Evolutionary conservation across 2,329 filamentous ascomycete species (phyloP).

Genomic region (Coniella vitis): DNA sequence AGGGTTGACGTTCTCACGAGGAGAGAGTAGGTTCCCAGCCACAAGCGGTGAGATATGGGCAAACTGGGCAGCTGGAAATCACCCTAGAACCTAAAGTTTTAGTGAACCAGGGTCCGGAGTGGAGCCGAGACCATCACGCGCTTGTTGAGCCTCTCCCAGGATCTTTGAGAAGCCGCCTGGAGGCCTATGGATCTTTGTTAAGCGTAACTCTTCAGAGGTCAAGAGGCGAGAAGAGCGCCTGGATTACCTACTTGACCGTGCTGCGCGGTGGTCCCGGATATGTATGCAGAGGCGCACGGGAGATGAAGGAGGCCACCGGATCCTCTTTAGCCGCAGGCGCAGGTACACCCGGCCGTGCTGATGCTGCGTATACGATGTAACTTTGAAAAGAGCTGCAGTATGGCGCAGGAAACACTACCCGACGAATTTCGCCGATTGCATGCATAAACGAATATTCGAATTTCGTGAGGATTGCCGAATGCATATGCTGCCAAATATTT

Average conservation of each 20-base stretch:
- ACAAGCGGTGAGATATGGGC: conserved; percentile 15
- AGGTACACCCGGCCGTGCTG: conserved; percentile 2
- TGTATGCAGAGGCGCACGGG: conserved; percentile 3
- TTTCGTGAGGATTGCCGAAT: neutral
- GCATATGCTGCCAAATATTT: too few relatives aligned
- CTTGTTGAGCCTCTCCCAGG: conserved; percentile 9
- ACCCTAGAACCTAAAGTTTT: conserved; percentile 7
- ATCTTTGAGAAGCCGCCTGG: neutral
- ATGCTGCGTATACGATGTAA: conserved; percentile 19
- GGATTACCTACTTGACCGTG: neutral
- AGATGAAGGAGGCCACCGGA: conserved; percentile 14
- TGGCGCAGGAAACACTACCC: conserved; percentile 19
- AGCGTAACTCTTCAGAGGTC: neutral
- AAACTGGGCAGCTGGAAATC: conserved; percentile 10
- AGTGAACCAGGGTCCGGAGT: conserved; percentile 11
- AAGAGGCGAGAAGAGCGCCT: neutral
- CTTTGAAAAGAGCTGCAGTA: conserved; percentile 25
- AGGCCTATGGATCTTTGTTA: conserved; percentile 6
- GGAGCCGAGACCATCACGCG: conserved; percentile 9
- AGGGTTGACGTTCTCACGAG: conserved; percentile 13
- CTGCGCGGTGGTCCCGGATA: neutral
- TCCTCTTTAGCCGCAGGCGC: conserved; percentile 16
- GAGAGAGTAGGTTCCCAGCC: conserved; percentile 5
- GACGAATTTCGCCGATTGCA: conserved; percentile 7
- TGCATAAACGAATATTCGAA: conserved; percentile 27